Base-by-base conservation (phyloP, 805 yeast genomes). In the Zygotorulaspora sp. region DNA sequence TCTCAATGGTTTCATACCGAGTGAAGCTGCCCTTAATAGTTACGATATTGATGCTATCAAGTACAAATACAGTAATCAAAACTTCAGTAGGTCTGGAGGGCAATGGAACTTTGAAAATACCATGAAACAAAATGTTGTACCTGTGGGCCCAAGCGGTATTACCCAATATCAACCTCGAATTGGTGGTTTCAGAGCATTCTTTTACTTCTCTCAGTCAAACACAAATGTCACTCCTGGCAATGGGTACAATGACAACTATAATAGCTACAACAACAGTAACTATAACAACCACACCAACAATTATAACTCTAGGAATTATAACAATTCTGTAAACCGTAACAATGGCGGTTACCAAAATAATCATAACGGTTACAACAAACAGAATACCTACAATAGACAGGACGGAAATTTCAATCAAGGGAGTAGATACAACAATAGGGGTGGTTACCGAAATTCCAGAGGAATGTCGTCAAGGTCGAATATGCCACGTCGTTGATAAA, bases 1-100 rank as follows among this genome's bases (percentile, higher is more conserved):
- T 15, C 61, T 90, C 46, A 83, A 80, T 31, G 97, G 97, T 0
- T 86, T 68, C 53, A 76, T 78, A 43, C 73, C 87, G 4, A 81
- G 78, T 42, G 63, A 65, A 23, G 68, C 70, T 13, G 79, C 80
- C 6, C 65, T 90, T 31, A 77, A 77, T 4, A 75, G 74, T 26
- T 81, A 80, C 32, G 97, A 89, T 50, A 74, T 70, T 39, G 86
- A 81, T 45, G 64, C 71, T 8, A 67, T 86, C 10, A 52, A 71
- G 21, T 72, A 77, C 49, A 77, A 76, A 24, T 57, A 61, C 40
- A 63, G 66, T 32, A 58, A 62, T 23, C 47, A 57, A 36, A 61
- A 65, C 41, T 54, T 58, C 34, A 36, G 48, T 15, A 50, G 60
- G 28, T 48, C 53, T 14, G 45, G 44, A 12, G 45, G 44, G 13